These are phyloP conservation scores for Lasiodiplodia theobromae DNA, from an alignment of 2,329 filamentous ascomycete genomes.

Conservation along the genomic window DNA sequence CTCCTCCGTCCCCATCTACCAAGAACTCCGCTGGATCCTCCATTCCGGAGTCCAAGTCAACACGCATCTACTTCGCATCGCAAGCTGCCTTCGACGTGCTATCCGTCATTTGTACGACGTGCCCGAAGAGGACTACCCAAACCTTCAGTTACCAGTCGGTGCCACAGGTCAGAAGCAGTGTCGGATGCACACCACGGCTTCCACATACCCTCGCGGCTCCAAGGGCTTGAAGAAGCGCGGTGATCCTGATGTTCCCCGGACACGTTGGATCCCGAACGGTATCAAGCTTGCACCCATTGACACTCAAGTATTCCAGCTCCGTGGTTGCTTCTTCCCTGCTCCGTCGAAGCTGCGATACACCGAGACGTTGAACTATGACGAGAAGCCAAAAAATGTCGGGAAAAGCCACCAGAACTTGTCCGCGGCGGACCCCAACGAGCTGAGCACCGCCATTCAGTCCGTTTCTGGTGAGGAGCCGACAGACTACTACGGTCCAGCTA, in stretches of 20 bases:
- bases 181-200: not conserved
- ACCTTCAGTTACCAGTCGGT: not conserved
- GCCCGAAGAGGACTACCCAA: not conserved
- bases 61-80: not conserved
- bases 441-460: not conserved
- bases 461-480: not conserved
- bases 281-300: not conserved
- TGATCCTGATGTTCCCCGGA: not conserved
- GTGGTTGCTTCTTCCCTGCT: not conserved
- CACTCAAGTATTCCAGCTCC: not conserved
- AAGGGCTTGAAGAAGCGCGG: slow-evolving; percentile 9
- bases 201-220: not conserved
- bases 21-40: slow-evolving; percentile 6
- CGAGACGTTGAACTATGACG: not conserved
- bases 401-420: not conserved
- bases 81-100: not conserved
- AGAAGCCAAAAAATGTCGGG: not conserved
- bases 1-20: not conserved
- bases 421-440: not conserved
- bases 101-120: not conserved
- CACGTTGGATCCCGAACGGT: not conserved
- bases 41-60: not conserved
- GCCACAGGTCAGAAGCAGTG: not conserved
- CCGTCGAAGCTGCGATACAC: not conserved
- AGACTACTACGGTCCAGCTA: slow-evolving; percentile 7